Evolutionary conservation across 495 filamentous ascomycete genomes (phyloP).

Genomic region (Aspergillus cavernicola): DNA sequence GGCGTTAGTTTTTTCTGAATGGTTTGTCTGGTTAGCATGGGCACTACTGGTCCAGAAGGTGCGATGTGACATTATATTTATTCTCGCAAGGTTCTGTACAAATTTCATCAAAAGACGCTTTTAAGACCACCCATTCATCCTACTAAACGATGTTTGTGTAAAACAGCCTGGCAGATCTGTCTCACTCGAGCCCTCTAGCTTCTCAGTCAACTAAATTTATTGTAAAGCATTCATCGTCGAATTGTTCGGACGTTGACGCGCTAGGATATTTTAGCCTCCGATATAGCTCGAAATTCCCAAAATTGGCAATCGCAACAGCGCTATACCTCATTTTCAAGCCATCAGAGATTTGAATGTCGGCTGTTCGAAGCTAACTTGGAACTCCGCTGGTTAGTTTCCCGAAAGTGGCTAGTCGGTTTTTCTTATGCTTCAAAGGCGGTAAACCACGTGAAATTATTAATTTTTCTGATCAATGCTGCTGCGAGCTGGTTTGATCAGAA

Average conservation of each 20-base stretch:
- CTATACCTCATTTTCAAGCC: no score
- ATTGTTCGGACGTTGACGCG: no score
- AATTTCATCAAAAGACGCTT: not conserved
- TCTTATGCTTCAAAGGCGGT: not conserved
- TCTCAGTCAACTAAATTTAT: no score
- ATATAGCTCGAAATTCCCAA: no score
- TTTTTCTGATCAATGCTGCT: not conserved
- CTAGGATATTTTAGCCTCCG: no score
- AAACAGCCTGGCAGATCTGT: no score
- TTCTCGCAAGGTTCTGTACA: constrained; percentile 6
- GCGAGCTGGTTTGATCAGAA: not conserved
- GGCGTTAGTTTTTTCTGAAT: constrained; percentile 29
- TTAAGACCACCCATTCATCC: not conserved
- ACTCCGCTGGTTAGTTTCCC: not conserved
- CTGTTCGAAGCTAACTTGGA: no score
- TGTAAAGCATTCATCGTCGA: no score
- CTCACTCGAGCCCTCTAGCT: no score
- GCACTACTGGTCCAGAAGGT: not conserved
- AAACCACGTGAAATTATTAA: not conserved
- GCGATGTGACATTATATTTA: constrained; percentile 11
- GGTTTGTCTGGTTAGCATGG: not conserved
- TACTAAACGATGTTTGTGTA: no score
- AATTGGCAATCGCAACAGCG: no score
- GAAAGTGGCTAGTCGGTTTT: constrained; percentile 5
- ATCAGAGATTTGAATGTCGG: no score